Evolutionary conservation across 257 asterid genomes (phyloP).

Genomic region (Misopates orontium): DNA sequence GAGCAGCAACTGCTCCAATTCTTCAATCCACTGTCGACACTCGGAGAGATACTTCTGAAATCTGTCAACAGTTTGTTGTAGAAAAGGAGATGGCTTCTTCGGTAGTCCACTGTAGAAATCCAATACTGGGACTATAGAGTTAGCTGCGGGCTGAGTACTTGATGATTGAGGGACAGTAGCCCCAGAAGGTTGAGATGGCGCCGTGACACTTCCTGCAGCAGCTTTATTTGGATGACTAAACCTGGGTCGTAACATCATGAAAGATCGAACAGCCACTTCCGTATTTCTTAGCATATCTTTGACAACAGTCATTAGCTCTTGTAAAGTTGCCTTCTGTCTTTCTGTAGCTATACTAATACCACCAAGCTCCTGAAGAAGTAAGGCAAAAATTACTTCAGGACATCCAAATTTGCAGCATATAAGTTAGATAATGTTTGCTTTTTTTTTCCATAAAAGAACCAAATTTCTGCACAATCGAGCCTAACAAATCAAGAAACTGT

Average conservation of each 20-base stretch:
- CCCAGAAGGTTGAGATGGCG: slow-evolving; percentile 67
- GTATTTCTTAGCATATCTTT: slow-evolving; percentile 89
- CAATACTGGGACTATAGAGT: slow-evolving; percentile 57
- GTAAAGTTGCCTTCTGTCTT: slow-evolving; percentile 76
- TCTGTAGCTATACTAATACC: slow-evolving; percentile 80
- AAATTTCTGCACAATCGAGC: slow-evolving; percentile 1
- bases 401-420: not conserved
- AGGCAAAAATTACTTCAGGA: not conserved
- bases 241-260: slow-evolving; percentile 84
- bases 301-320: slow-evolving; percentile 75
- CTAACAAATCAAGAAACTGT: slow-evolving; percentile 4
- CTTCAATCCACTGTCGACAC: slow-evolving; percentile 93
- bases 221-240: slow-evolving; percentile 67
- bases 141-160: slow-evolving; percentile 56
- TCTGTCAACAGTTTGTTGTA: slow-evolving; percentile 84
- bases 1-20: slow-evolving; percentile 81
- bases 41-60: slow-evolving; percentile 85
- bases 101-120: slow-evolving; percentile 94
- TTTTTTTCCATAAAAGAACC: slow-evolving; percentile 1
- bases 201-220: slow-evolving; percentile 47
- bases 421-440: not conserved
- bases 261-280: slow-evolving; percentile 91
- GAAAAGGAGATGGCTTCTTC: slow-evolving; percentile 86
- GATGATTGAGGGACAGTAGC: slow-evolving; percentile 55
- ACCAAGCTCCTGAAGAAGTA: slow-evolving; percentile 74